Evolutionary conservation across 2,329 filamentous ascomycete species (phyloP).

Genomic region (Rachicladosporium sp.): DNA sequence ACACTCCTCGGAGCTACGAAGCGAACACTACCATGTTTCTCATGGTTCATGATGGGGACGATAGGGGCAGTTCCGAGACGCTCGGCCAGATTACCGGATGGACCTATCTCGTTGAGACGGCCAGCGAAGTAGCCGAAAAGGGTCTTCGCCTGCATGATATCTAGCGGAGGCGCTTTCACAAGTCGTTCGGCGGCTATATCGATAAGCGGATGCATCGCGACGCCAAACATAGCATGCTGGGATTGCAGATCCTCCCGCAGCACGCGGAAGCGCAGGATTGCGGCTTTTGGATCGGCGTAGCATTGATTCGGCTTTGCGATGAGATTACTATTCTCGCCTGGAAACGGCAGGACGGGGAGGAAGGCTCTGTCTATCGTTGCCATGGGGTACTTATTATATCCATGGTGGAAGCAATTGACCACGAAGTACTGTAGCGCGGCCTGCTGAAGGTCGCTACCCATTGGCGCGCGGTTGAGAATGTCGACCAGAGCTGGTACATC

Average conservation of each 20-base stretch:
- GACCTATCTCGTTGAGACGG: conserved; percentile 59
- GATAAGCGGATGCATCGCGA: conserved; percentile 70
- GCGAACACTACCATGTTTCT: conserved; percentile 26
- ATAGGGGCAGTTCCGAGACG: conserved; percentile 55
- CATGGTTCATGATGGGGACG: conserved; percentile 47
- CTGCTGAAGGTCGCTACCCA: conserved; percentile 46
- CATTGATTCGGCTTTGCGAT: conserved; percentile 65
- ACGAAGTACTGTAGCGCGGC: conserved; percentile 73
- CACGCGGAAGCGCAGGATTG: conserved; percentile 69
- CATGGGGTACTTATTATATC: conserved; percentile 56
- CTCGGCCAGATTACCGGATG: conserved; percentile 41
- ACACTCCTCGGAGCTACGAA: conserved; percentile 59
- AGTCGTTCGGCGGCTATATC: conserved; percentile 62
- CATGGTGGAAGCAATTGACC: conserved; percentile 63
- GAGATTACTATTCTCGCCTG: conserved; percentile 32
- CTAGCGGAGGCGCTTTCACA: conserved; percentile 57
- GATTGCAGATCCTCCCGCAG: conserved; percentile 62
- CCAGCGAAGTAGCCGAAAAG: conserved; percentile 77
- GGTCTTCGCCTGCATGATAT: conserved; percentile 51
- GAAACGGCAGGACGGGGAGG: conserved; percentile 65
- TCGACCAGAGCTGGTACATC: conserved; percentile 61
- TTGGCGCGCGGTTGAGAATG: conserved; percentile 57
- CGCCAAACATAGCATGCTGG: conserved; percentile 77
- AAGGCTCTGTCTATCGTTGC: conserved; percentile 33
- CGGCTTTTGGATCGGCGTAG: conserved; percentile 67